A percentile compares a stretch with the other conserved stretches of the same genome.
Evolutionary conservation across 371 early-diverging fungal genomes (phyloP).

Genomic region (Umbelopsis sp.): DNA sequence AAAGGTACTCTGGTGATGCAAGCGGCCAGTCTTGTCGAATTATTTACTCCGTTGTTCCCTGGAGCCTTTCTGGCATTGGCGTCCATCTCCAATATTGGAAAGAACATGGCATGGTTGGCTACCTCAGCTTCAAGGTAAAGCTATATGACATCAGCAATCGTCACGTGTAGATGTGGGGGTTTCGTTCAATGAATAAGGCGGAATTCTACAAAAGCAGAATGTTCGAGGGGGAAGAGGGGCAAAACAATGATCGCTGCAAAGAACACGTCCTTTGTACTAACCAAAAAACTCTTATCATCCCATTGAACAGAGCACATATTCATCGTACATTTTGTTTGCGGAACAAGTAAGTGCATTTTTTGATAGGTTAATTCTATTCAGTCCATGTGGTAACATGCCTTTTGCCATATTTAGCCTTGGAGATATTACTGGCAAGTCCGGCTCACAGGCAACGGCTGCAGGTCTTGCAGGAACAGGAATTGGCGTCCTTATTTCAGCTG

Average conservation of each 20-base stretch:
- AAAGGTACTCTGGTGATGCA: slow-evolving; percentile 68
- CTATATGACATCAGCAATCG: not conserved
- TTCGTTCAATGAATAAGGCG: not conserved
- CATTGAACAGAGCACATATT: slow-evolving; percentile 61
- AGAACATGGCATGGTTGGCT: slow-evolving; percentile 83
- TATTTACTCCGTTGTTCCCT: slow-evolving; percentile 74
- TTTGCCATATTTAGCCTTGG: slow-evolving; percentile 52
- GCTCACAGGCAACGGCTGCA: slow-evolving; percentile 79
- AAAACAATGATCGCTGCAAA: not conserved
- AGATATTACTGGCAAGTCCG: slow-evolving; percentile 79
- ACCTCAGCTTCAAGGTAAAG: slow-evolving; percentile 62
- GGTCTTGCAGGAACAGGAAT: slow-evolving; percentile 67
- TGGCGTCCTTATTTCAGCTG: slow-evolving; percentile 36
- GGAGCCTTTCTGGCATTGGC: slow-evolving; percentile 69
- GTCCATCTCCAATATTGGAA: slow-evolving; percentile 76
- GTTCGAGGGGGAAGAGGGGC: not conserved
- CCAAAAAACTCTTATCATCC: not conserved
- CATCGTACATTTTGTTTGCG: slow-evolving; percentile 64
- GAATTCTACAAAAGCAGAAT: not conserved
- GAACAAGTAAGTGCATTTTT: slow-evolving; percentile 56
- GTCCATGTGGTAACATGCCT: not conserved
- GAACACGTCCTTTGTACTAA: not conserved
- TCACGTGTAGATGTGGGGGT: not conserved
- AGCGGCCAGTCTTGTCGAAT: slow-evolving; percentile 66
- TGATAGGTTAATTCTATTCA: not conserved